Evolutionary conservation across 2,329 filamentous ascomycete species (phyloP), one percentile per base, ranked within the genome.

Genomic region (Aspergillus candidus): DNA sequence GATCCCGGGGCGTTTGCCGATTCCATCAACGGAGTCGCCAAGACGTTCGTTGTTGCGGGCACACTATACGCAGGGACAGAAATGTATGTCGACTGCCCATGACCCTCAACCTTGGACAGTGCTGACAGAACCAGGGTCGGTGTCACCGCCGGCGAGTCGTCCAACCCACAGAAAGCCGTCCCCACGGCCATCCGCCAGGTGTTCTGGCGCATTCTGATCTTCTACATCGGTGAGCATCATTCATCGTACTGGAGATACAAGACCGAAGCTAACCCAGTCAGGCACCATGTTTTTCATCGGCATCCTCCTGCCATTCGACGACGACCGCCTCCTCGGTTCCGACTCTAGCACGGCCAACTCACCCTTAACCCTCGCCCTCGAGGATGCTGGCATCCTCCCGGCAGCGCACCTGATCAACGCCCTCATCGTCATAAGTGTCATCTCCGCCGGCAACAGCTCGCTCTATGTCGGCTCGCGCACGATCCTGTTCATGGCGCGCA

Each of bases 381-480:
- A 84, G 49, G 86, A 79, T 47, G 86, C 85, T 1, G 85, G 85
- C 1, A 89, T 83, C 78, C 65, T 83, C 43, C 79, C 78, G 18
- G 86, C 83, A 43, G 83, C 85, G 1, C 80, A 90, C 58, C 75
- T 90, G 1, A 84, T 90, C 69, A 90, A 90, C 52, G 83, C 81
- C 32, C 83, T 88, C 57, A 86, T 88, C 55, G 75, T 90, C 40
- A 70, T 87, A 7, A 86, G 85, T 11, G 85, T 85, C 43, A 71
- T 88, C 32, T 82, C 77, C 0, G 83, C 84, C 13, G 78, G 84
- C 53, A 90, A 90, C 66, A 82, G 79, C 41, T 85, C 82, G 7
- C 84, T 90, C 49, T 90, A 89, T 62, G 86, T 90, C 52, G 81
- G 80, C 35, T 86, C 83, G 3, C 78, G 86, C 15, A 89, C 85